Percentiles rank a stretch among this genome's conserved stretches.
phyloP scores from a whole-genome alignment of 2,329 filamentous ascomycete genomes.

The Epichloe sylvatica region DNA sequence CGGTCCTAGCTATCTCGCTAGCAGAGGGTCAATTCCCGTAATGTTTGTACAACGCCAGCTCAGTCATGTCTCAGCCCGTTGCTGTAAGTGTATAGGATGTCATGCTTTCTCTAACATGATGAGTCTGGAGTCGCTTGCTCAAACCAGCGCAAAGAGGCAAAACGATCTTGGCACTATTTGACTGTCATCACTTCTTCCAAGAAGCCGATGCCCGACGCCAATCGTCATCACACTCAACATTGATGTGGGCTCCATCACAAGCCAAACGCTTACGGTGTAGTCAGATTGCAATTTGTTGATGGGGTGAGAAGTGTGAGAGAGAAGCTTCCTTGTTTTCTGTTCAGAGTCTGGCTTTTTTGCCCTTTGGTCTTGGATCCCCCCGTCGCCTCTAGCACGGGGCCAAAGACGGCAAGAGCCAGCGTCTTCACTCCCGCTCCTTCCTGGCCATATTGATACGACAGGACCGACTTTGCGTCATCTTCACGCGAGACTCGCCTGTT shows the following conservation, averaged over 20 bases:
- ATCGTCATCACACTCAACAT: background rate
- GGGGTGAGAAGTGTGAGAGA: background rate
- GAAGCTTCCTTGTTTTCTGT: background rate
- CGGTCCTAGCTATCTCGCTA: constrained; percentile 2
- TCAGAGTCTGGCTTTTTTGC: background rate
- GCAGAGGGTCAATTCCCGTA: background rate
- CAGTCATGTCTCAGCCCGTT: constrained; percentile 3
- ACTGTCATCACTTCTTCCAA: background rate
- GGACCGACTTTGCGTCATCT: constrained; percentile 3
- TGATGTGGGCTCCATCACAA: background rate
- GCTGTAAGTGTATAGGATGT: constrained; percentile 2
- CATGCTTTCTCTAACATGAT: background rate
- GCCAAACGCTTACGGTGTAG: background rate
- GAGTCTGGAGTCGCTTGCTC: background rate
- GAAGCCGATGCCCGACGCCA: background rate
- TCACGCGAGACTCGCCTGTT: constrained; percentile 2
- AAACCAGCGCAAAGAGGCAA: background rate
- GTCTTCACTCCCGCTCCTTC: constrained; percentile 1
- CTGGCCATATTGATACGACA: background rate
- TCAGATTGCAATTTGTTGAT: background rate
- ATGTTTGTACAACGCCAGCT: constrained; percentile 4
- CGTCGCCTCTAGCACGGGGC: background rate
- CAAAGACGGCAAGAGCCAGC: background rate
- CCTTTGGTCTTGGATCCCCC: background rate
- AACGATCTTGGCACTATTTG: background rate